phyloP scores from a whole-genome alignment of 768 basidiomycete genomes.

The Mycena alexandri region DNA sequence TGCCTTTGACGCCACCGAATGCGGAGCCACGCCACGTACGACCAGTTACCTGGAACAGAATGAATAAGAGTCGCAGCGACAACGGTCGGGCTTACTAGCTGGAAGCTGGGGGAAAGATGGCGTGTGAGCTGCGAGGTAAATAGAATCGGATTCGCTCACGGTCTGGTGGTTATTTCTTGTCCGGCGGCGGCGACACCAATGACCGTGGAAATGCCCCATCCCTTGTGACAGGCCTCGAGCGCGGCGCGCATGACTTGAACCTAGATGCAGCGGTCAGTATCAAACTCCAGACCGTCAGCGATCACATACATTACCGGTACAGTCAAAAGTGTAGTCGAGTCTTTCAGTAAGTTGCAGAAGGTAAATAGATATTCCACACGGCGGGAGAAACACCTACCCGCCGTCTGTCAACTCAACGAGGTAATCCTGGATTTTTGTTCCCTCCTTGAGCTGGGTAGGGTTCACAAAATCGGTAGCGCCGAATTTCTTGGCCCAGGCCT shows the following conservation, averaged over 20 bases:
- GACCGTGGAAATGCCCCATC: constrained; percentile 96
- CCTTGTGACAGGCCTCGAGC: constrained; percentile 99
- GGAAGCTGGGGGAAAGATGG: constrained; percentile 55
- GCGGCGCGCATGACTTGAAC: constrained; percentile 95
- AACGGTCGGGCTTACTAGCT: constrained; percentile 54
- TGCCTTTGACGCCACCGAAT: constrained; percentile 98
- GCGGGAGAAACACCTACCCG: constrained; percentile 53
- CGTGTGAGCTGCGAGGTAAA: constrained; percentile 7
- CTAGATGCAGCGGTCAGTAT: constrained; percentile 48
- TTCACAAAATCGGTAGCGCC: constrained; percentile 97
- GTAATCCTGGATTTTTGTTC: constrained; percentile 89
- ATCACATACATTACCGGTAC: constrained; percentile 83
- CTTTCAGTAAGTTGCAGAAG: background rate
- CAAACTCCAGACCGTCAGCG: constrained; percentile 47
- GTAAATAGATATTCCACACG: no score
- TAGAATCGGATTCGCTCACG: constrained; percentile 61
- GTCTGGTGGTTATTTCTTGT: constrained; percentile 92
- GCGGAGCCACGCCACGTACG: constrained; percentile 95
- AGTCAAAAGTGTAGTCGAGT: constrained; percentile 96
- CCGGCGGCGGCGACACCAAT: constrained; percentile 99
- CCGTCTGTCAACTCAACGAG: constrained; percentile 96
- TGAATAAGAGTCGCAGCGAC: constrained; percentile 34
- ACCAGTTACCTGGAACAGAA: constrained; percentile 76
- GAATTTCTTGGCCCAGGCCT: constrained; percentile 90
- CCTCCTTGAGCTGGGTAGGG: constrained; percentile 77